These are phyloP conservation scores for Tetrahymena elliotti DNA, from an alignment of 73 alveolate species.

Conservation along the genomic window DNA sequence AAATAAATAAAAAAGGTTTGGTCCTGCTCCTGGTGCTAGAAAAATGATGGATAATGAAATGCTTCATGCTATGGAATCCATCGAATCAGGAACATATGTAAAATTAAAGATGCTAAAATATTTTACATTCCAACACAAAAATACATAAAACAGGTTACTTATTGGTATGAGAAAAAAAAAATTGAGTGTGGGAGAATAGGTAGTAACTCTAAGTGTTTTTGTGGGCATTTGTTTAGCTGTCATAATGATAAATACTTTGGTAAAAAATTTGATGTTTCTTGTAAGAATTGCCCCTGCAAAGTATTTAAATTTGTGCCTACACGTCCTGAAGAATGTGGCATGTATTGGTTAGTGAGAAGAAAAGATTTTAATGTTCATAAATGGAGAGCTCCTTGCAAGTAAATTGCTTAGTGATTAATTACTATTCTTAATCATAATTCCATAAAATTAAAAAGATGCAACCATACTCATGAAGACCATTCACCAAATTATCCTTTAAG, in stretches of 20 bases:
- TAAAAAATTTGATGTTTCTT: conserved; percentile 54
- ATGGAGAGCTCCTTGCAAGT: conserved; percentile 85
- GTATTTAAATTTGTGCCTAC: conserved; percentile 86
- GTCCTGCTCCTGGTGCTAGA: conserved; percentile 89
- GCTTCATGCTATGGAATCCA: conserved; percentile 64
- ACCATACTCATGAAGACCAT: conserved; percentile 95
- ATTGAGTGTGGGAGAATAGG: conserved; percentile 80
- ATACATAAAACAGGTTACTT: conserved; percentile 39
- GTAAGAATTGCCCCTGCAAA: conserved; percentile 88
- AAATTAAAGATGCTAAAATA: neutral
- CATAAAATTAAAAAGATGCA: conserved; percentile 53
- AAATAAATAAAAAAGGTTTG: conserved; percentile 4
- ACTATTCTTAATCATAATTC: neutral
- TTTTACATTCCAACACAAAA: too few species aligned
- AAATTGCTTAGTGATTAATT: neutral
- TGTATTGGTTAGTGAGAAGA: conserved; percentile 91
- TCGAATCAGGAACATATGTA: conserved; percentile 64
- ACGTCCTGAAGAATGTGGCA: conserved; percentile 97
- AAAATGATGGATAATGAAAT: conserved; percentile 68
- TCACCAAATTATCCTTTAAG: conserved; percentile 73
- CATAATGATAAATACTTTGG: conserved; percentile 32
- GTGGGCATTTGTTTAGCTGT: conserved; percentile 66
- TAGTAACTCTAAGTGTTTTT: conserved; percentile 65
- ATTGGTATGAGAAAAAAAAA: conserved; percentile 46
- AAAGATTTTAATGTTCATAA: conserved; percentile 85